Evolutionary conservation across 2,329 filamentous ascomycete species (phyloP).

Genomic region (Beauveria asiatica): DNA sequence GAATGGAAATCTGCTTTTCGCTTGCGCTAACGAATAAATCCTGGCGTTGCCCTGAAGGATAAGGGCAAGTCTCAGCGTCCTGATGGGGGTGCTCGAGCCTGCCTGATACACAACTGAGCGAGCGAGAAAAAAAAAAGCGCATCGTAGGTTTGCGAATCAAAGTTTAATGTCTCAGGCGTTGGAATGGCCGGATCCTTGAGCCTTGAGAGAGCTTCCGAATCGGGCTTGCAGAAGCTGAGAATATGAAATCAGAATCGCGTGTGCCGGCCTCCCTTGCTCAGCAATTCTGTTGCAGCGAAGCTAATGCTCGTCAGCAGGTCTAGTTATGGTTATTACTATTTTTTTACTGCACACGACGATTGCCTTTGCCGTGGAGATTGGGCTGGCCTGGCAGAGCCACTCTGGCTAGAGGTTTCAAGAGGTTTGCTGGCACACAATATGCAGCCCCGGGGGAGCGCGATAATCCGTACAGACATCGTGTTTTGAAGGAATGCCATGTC

Average conservation of each 20-base stretch:
- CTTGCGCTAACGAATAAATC: neutral
- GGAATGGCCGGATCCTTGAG: neutral
- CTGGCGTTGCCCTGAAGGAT: neutral
- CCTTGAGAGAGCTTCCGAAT: constrained; percentile 2
- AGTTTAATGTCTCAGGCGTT: neutral
- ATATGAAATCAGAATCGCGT: neutral
- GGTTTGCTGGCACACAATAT: neutral
- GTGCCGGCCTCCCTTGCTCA: neutral
- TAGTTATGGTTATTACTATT: neutral
- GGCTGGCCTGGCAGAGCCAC: neutral
- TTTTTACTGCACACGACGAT: neutral
- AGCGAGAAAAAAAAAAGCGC: neutral
- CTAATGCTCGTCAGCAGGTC: neutral
- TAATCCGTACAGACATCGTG: neutral
- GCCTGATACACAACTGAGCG: constrained; percentile 2
- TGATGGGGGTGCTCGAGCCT: neutral
- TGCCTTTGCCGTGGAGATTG: neutral
- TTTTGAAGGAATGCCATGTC: neutral
- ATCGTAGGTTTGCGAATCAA: neutral
- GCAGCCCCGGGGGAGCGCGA: neutral
- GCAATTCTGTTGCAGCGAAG: neutral
- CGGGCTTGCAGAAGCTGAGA: neutral
- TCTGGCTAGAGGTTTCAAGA: neutral
- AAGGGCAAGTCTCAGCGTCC: neutral
- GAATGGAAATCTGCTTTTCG: neutral